Percentiles rank a stretch among this genome's conserved stretches.
Conservation (phyloP, 2,329 filamentous ascomycete genomes). For the Fusarium liriodendri region DNA sequence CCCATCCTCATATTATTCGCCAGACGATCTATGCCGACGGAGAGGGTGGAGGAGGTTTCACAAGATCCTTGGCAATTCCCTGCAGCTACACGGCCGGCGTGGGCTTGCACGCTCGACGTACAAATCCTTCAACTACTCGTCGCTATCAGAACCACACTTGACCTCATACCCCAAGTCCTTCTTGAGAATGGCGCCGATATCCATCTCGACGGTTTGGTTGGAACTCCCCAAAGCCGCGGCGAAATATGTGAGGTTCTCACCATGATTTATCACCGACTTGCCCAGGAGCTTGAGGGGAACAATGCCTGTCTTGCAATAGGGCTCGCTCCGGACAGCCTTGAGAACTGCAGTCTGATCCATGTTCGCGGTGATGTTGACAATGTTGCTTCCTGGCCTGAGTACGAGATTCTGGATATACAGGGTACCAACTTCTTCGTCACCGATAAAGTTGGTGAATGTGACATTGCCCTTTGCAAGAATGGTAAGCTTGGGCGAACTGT, state of each 20-base stretch:
- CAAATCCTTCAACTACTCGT: conserved; percentile 7
- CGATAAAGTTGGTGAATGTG: conserved; percentile 69
- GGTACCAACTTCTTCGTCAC: conserved; percentile 63
- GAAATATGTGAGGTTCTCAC: conserved; percentile 66
- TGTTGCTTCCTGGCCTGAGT: conserved; percentile 69
- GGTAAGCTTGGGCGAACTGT: conserved; percentile 5
- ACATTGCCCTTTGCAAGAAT: conserved; percentile 65
- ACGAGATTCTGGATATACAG: conserved; percentile 68
- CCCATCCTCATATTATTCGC: conserved; percentile 27
- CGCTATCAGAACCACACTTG: conserved; percentile 29
- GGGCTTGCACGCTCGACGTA: neutral
- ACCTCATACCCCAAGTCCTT: conserved; percentile 45
- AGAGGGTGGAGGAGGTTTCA: neutral
- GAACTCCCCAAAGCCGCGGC: conserved; percentile 63
- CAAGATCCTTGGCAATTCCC: neutral
- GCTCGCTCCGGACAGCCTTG: conserved; percentile 47
- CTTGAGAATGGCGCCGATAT: conserved; percentile 60
- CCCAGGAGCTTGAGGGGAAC: conserved; percentile 67
- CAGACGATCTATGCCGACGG: neutral
- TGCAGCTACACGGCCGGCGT: neutral
- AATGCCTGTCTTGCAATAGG: conserved; percentile 65
- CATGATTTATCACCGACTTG: conserved; percentile 62
- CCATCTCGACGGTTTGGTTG: conserved; percentile 64
- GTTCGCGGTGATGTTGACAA: conserved; percentile 63
- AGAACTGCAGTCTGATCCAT: conserved; percentile 64